phyloP scores from a whole-genome alignment of 179 eudicot species.

The Monotropa hypopitys region DNA sequence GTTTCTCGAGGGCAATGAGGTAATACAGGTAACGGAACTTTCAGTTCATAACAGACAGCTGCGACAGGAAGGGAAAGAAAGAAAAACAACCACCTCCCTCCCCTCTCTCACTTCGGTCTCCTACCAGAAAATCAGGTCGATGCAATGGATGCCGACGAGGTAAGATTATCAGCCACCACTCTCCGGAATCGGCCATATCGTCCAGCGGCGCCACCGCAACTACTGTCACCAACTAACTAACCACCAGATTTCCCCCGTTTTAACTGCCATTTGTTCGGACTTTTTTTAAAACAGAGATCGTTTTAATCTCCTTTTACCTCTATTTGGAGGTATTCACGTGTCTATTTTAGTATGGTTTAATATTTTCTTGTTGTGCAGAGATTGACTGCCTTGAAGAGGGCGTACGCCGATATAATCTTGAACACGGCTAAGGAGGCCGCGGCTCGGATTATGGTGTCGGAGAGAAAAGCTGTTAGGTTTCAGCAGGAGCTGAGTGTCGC shows the following conservation, averaged over 20 bases:
- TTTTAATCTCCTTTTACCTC: constrained; percentile 1
- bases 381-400: constrained; percentile 58
- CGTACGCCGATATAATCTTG: constrained; percentile 62
- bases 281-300: background rate
- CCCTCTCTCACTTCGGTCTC: background rate
- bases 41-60: constrained; percentile 70
- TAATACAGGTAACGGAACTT: constrained; percentile 14
- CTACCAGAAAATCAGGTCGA: background rate
- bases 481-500: constrained; percentile 37
- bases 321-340: background rate
- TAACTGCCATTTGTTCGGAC: constrained; percentile 3
- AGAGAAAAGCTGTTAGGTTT: constrained; percentile 37
- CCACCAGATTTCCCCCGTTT: background rate
- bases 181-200: background rate
- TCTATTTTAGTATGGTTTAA: background rate
- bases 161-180: constrained; percentile 7
- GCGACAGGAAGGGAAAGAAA: constrained; percentile 17
- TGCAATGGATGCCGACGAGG: constrained; percentile 26
- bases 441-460: constrained; percentile 50
- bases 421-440: constrained; percentile 76
- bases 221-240: constrained; percentile 10
- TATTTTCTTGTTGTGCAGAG: constrained; percentile 24
- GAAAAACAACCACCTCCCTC: constrained; percentile 5
- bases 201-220: background rate
- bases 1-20: constrained; percentile 10